Conservation (phyloP, 2,329 filamentous ascomycete genomes). For the Epichloe coenophiala region DNA sequence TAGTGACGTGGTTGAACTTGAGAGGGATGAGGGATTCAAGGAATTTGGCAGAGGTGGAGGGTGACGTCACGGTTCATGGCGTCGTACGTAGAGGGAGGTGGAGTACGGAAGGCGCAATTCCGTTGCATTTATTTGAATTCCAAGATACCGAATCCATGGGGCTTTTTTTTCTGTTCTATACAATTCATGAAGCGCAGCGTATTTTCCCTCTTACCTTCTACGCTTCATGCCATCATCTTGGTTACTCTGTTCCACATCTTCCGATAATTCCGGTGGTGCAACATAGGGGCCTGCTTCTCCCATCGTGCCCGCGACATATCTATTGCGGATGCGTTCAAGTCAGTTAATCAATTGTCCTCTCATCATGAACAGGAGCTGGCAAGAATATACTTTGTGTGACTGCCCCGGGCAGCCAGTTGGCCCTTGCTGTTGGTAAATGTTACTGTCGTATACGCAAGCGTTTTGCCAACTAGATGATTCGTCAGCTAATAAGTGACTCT, state of each 20-base stretch:
- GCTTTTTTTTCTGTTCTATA: too few relatives aligned
- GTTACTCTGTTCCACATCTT: constrained; percentile 19
- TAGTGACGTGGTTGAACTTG: background rate
- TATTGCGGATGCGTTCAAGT: constrained; percentile 11
- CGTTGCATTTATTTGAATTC: background rate
- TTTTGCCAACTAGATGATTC: constrained; percentile 43
- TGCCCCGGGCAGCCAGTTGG: constrained; percentile 46
- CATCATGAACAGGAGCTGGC: background rate
- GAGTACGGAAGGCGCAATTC: background rate
- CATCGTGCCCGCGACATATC: constrained; percentile 29
- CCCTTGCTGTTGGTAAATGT: constrained; percentile 46
- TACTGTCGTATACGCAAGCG: constrained; percentile 46
- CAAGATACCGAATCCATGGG: background rate
- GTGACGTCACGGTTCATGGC: background rate
- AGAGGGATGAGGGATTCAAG: background rate
- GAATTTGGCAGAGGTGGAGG: background rate
- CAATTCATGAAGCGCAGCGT: too few relatives aligned
- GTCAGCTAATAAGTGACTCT: constrained; percentile 4
- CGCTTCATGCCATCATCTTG: background rate
- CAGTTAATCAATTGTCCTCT: constrained; percentile 1
- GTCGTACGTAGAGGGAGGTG: background rate
- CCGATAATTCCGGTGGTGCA: constrained; percentile 20
- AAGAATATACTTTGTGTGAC: constrained; percentile 47
- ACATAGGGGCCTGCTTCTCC: constrained; percentile 23
- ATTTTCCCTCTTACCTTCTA: too few relatives aligned